A percentile compares a stretch with the other conserved stretches of the same genome.
Evolutionary conservation across 768 basidiomycete species (phyloP).

Genomic region (Pulveroboletus sp.): DNA sequence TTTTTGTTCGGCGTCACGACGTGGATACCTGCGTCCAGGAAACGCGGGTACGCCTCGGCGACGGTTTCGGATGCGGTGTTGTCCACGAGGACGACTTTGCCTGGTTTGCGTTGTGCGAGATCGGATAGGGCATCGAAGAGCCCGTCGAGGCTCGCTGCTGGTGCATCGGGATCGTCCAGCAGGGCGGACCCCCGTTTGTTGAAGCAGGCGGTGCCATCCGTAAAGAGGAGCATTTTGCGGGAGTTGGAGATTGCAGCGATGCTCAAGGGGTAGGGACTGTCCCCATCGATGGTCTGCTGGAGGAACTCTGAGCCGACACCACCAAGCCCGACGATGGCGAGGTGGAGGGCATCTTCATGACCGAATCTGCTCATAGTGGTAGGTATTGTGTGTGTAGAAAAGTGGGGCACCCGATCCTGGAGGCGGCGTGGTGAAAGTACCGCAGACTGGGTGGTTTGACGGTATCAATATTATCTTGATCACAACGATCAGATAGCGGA

Average conservation of each 20-base stretch:
- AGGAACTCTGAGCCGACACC: constrained; percentile 91
- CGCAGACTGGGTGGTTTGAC: background rate
- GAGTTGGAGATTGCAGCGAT: constrained; percentile 72
- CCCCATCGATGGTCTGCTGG: constrained; percentile 61
- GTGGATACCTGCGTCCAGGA: constrained; percentile 75
- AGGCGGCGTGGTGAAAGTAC: background rate
- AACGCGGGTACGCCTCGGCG: constrained; percentile 76
- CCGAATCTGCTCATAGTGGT: constrained; percentile 14
- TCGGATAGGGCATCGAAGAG: constrained; percentile 42
- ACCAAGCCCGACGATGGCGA: constrained; percentile 89
- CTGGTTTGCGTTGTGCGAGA: constrained; percentile 42
- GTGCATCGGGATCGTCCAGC: constrained; percentile 41
- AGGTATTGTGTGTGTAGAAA: constrained; percentile 1
- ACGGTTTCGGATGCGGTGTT: constrained; percentile 87
- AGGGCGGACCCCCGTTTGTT: constrained; percentile 44
- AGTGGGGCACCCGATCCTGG: background rate
- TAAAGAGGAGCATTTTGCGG: constrained; percentile 53
- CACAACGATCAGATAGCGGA: constrained; percentile 6
- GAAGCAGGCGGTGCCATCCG: constrained; percentile 40
- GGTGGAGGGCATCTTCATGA: constrained; percentile 36
- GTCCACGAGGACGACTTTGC: constrained; percentile 76
- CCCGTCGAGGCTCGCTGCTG: constrained; percentile 34
- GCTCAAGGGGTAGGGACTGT: constrained; percentile 56
- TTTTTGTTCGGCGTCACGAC: constrained; percentile 99
- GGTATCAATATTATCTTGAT: constrained; percentile 6